Percentiles rank a stretch among this genome's conserved stretches.
phyloP scores from a whole-genome alignment of 2,329 filamentous ascomycete genomes.

The Fusarium torreyae region DNA sequence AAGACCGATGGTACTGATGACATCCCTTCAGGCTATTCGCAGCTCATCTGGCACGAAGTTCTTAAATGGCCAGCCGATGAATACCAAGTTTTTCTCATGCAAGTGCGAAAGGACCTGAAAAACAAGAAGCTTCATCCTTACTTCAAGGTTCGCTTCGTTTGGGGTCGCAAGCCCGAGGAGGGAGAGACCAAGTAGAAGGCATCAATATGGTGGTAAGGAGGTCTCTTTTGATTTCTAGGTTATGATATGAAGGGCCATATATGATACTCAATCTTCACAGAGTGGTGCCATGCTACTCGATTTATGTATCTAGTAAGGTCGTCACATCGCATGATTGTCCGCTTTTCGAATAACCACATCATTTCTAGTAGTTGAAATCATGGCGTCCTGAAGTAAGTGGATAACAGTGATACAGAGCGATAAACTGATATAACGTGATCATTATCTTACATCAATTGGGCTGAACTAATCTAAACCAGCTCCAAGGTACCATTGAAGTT shows the following conservation, averaged over 20 bases:
- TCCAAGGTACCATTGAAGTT: conserved; percentile 53
- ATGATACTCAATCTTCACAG: too few relatives aligned
- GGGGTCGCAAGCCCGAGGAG: conserved; percentile 14
- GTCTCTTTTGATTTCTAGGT: too few relatives aligned
- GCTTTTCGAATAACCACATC: too few relatives aligned
- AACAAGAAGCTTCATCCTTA: conserved; percentile 28
- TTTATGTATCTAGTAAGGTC: not conserved
- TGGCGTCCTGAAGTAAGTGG: too few relatives aligned
- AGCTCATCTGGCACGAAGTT: conserved; percentile 26
- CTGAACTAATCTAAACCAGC: conserved; percentile 13
- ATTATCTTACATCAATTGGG: not conserved
- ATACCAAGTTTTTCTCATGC: conserved; percentile 22
- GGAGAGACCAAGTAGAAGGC: not conserved
- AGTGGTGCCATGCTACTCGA: too few relatives aligned
- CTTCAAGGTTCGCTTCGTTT: conserved; percentile 23
- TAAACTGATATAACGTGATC: not conserved
- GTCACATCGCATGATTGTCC: too few relatives aligned
- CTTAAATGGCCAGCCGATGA: conserved; percentile 25
- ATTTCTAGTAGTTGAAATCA: too few relatives aligned
- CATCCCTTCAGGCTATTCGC: conserved; percentile 10
- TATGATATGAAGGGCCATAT: too few relatives aligned
- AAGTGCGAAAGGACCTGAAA: conserved; percentile 17
- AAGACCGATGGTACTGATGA: not conserved
- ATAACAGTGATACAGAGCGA: not conserved
- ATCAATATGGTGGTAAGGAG: too few relatives aligned